Base-by-base conservation (phyloP, 495 filamentous ascomycete species). In the Annulohypoxylon nitens region DNA sequence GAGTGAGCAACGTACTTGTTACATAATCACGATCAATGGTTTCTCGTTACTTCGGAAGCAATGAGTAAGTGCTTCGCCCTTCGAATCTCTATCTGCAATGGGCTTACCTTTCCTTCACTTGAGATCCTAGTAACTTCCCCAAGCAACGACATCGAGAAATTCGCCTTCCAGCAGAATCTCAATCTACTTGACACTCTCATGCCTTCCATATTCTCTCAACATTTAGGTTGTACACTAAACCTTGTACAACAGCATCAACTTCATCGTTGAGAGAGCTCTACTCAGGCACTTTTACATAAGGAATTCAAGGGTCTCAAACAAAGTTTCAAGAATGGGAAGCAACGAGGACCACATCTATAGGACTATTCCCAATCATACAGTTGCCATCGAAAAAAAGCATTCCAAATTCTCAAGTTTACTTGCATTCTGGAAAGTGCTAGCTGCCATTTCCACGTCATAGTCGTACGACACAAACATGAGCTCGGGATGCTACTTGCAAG, bases 401-500 rank as follows among this genome's bases (percentile, higher is more conserved):
- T 23, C 20, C 20, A 30, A 30, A 30, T 34, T 41, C 39, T 50
- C 8, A 14, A 63, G 16, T 34, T 5, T 34, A 33, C 41, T 5
- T 12, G 26, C 16, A 45, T 36, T 55, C 23, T 47, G 18, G 53
- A 68, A 53, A 50, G 43, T 54, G 2, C 36, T 26, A 4, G 4
- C 18, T 51, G n/a, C 4, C 39, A 4, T 30, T 3, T 45, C 33
- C 41, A 73, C 70, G 65, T 60, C 61, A 65, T 61, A 47, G 33
- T 68, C 54, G 61, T 61, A 57, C 16, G 25, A 73, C 48, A 20
- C 61, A 65, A 73, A 51, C 60, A 69, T 37, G 41, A 41, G 57
- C 36, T 57, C 20, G 20, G 11, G 12, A 45, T 61, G 16, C 3
- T 36, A 71, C 68, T 43, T 30, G 16, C 47, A 16, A 34, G 55